Evolutionary conservation across 164 flowering plant genomes (phyloP).

Genomic region (Protea cynaroides): DNA sequence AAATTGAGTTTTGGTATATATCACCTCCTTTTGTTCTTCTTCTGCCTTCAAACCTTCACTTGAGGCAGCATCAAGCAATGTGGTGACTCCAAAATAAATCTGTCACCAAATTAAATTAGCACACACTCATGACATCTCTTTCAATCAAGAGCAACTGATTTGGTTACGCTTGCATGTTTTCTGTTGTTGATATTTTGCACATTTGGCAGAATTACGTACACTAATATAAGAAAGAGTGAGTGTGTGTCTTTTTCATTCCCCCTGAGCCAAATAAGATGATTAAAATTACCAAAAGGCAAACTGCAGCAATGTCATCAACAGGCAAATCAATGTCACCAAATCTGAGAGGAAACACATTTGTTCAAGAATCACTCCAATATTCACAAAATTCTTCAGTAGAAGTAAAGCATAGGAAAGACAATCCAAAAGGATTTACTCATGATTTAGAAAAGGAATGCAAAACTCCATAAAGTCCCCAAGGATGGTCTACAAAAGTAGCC

Average conservation of each 20-base stretch:
- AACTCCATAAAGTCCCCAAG: not conserved
- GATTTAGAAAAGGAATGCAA: not conserved
- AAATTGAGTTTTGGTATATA: not conserved
- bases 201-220: conserved; percentile 2
- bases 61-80: conserved; percentile 77
- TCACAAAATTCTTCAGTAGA: not conserved
- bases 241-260: not conserved
- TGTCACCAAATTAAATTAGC: conserved; percentile 18
- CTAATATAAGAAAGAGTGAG: not conserved
- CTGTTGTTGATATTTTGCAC: not conserved
- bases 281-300: conserved; percentile 65
- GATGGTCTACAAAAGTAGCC: not conserved
- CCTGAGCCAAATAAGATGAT: not conserved
- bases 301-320: conserved; percentile 97
- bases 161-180: not conserved
- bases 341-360: conserved; percentile 35
- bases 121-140: conserved; percentile 3
- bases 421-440: not conserved
- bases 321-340: conserved; percentile 86
- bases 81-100: conserved; percentile 93
- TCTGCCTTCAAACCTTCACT: conserved; percentile 70
- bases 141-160: not conserved
- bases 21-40: conserved; percentile 92
- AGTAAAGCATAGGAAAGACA: not conserved
- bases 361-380: not conserved